Base-by-base conservation (phyloP, 1,284 basidiomycete species). In the Marasmius fiardii region DNA sequence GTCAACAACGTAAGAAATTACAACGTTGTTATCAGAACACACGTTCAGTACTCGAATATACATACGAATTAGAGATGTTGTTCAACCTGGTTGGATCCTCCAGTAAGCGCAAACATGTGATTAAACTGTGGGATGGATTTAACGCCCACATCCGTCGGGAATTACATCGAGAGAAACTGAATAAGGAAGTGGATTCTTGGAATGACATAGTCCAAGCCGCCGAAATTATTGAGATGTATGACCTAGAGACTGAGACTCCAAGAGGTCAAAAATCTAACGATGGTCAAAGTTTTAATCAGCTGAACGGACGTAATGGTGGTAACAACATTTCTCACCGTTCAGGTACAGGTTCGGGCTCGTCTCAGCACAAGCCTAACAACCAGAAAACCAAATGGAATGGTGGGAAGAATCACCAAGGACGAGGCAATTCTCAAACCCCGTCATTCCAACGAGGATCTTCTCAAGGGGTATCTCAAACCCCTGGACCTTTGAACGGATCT, bases 151-250 rank as follows among this genome's bases (percentile, higher is more conserved):
- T 59, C 14, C 39, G 56, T 18, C 18, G 14, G 0, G 28, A 28
- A 14, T 47, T 61, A 10, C 54, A 57, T 18, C 28, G 45, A 0
- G 45, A 41, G 7, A 49, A 51, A 21, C 35, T 59, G 4, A 37
- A 59, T 26, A 55, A 55, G 16, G 59, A 59, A 26, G 50, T 52
- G 6, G 23, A 37, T 21, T 20, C 24, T 2, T 58, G 55, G 54
- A 41, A 59, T 1, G 33, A 52, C 12, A 50, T 61, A 1, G 35
- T 61, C 1, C 2, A 41, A 4, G 43, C 26, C 14, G 60, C 60
- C 20, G 51, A 55, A 31, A 4, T 53, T 1, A 53, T 48, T 5
- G 56, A 60, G 20, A 39, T 55, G 41, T 56, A 56, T 50, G 52
- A 60, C 54, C 23, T 53, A 57, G 35, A 48, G 18, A 28, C n/a